Conservation (phyloP, 2,329 filamentous ascomycete genomes). For the Plectosphaerella cucumerina region DNA sequence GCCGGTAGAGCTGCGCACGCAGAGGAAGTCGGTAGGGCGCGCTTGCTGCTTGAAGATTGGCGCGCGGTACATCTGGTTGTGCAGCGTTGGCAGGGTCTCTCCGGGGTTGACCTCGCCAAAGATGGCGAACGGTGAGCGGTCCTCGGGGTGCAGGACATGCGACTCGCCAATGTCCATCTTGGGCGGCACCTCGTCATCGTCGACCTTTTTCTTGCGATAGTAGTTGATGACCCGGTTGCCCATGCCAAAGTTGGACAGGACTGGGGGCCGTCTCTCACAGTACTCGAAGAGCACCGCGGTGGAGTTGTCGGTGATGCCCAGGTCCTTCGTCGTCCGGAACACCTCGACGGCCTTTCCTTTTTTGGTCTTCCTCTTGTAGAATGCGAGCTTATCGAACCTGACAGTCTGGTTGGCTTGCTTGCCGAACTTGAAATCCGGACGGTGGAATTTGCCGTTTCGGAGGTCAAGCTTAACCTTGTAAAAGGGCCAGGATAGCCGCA, state of each 20-base stretch:
- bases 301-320: conserved; percentile 86
- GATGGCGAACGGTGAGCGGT: conserved; percentile 91
- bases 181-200: conserved; percentile 70
- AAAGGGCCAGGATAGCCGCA: conserved; percentile 91
- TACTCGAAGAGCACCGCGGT: conserved; percentile 88
- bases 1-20: conserved; percentile 78
- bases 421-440: conserved; percentile 71
- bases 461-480: conserved; percentile 81
- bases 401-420: conserved; percentile 63
- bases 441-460: conserved; percentile 77
- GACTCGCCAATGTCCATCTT: conserved; percentile 87
- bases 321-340: conserved; percentile 74
- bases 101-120: conserved; percentile 92
- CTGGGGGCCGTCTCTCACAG: conserved; percentile 86
- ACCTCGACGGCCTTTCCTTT: conserved; percentile 77
- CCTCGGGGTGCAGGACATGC: conserved; percentile 82
- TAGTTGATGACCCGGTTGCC: conserved; percentile 95
- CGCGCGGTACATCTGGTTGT: conserved; percentile 93
- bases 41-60: conserved; percentile 86
- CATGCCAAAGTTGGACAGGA: conserved; percentile 97
- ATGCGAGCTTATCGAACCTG: conserved; percentile 65
- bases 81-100: conserved; percentile 83
- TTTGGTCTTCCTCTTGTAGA: conserved; percentile 76
- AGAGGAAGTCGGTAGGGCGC: conserved; percentile 77
- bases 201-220: conserved; percentile 74